These are phyloP conservation scores for Aquilaria sinensis DNA, from an alignment of 345 rosid species.

Conservation along the genomic window DNA sequence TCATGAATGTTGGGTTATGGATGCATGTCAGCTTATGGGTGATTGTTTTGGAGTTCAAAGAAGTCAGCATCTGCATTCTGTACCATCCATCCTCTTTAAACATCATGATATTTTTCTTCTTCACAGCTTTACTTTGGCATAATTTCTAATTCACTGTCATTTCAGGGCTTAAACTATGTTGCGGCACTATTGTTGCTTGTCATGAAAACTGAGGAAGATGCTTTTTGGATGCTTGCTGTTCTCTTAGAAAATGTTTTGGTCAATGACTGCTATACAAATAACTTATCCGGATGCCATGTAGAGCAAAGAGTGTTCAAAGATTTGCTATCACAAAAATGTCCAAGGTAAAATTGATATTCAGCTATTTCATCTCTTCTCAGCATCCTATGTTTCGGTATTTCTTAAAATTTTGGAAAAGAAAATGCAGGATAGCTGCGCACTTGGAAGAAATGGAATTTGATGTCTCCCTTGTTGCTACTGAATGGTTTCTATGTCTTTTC, in stretches of 20 bases:
- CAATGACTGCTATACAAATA: slow-evolving; percentile 88
- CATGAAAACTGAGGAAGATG: slow-evolving; percentile 99
- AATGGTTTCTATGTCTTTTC: slow-evolving; percentile 99
- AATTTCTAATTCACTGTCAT: not conserved
- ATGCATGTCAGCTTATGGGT: too few relatives aligned
- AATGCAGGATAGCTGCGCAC: slow-evolving; percentile 80
- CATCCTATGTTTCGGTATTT: not conserved
- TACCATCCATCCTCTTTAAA: too few relatives aligned
- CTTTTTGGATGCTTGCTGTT: slow-evolving; percentile 98
- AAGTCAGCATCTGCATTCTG: too few relatives aligned
- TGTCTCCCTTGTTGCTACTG: slow-evolving; percentile 97
- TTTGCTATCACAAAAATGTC: slow-evolving; percentile 77
- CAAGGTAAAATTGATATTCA: slow-evolving; percentile 44
- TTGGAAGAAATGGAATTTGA: slow-evolving; percentile 90
- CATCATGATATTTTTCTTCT: too few relatives aligned
- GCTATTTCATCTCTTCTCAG: not conserved
- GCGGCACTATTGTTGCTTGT: slow-evolving; percentile 91
- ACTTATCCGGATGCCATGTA: slow-evolving; percentile 96
- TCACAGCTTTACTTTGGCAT: too few relatives aligned
- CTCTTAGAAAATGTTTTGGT: slow-evolving; percentile 93
- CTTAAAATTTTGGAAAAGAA: slow-evolving; percentile 8
- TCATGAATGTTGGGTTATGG: too few relatives aligned
- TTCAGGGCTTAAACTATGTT: slow-evolving; percentile 93
- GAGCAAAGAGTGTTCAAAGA: slow-evolving; percentile 98
- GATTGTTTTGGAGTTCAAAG: too few relatives aligned